Evolutionary conservation across 176 grass and related monocot species (phyloP), one percentile per base, ranked within the genome.

Genomic region (Ensete ventricosum): DNA sequence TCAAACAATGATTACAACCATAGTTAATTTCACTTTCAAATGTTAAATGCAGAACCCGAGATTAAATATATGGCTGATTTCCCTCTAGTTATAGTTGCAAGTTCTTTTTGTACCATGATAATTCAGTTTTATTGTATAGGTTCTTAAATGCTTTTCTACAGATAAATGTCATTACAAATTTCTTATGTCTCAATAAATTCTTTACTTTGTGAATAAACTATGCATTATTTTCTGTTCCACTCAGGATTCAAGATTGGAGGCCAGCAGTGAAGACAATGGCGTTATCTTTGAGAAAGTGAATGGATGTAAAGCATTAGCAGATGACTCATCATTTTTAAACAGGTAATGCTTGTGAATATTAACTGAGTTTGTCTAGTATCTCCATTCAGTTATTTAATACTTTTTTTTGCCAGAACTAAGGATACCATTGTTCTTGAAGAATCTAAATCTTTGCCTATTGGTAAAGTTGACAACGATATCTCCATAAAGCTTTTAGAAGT

Each of bases 181-280:
- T 43, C 34, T 43, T 43, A 43, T 43, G 34, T 43, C 6, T 43
- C 4, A 43, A 43, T 43, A 43, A 43, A 43, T 43, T 62, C 57
- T 62, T 58, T 62, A 14, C 8, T 62, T 20, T 62, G 20, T 19
- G 11, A 6, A 17, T 62, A 9, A 17, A 19, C 9, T 76, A 10
- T 62, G 27, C 8, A 50, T 55, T n/a, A 69, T 52, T 48, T 52
- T 9, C 9, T 77, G n/a, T 64, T 78, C 22, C 72, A 72, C 43
- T 60, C 62, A 96, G 86, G 91, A 99, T 84, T 72, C 78, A 75
- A 95, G 89, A 69, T 89, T 84, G 57, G 87, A 73, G 50, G 83
- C 78, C 75, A 82, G 82, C 73, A 91, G 69, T 71, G 87, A 91
- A 50, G 88, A 95, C 74, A 89, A 79, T 76, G 78, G 55, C 43